Evolutionary conservation across 2,329 filamentous ascomycete species (phyloP), one percentile per base, ranked within the genome.

Genomic region (Phaeosphaeria sp.): DNA sequence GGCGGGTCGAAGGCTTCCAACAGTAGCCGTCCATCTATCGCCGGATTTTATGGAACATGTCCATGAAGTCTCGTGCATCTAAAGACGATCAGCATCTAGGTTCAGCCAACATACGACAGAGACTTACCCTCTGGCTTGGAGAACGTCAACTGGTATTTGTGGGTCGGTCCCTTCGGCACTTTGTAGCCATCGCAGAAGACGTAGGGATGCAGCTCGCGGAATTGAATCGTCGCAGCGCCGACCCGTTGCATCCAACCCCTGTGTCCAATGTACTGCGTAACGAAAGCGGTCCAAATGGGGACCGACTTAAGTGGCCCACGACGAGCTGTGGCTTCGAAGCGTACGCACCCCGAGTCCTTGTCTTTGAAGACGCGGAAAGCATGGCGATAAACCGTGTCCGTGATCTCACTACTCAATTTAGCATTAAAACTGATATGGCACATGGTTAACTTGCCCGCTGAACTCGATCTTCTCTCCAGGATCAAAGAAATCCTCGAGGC

Each of bases 221-320:
- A 71, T 22, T 82, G 71, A 1, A 86, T 72, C 1, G 79, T 78
- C 41, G 76, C 79, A 1, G 78, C 50, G 1, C 77, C 77, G 0
- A 79, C 64, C 11, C 72, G 74, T 42, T 78, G 79, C 56, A 84
- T 78, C 84, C 85, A 87, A 33, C 74, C 75, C 5, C 72, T 78
- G 51, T 79, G 75, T 25, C 74, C 73, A 33, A 85, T 72, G 54
- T 82, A 79, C 22, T 80, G 73, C 1, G 73, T 74, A 18, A 77
- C 74, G 44, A 77, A 77, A 2, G 74, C 74, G 5, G 85, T 89
- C 86, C 86, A 89, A 54, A 88, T 83, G 0, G 86, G 86, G 2
- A 84, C 82, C 20, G 80, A 77, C 62, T 82, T 81, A 73, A 83
- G 79, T 1, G 80, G 79, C 0, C 86, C 85, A 23, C 81, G 77